phyloP scores from a whole-genome alignment of 768 basidiomycete genomes.

The Agaricus sinodeliciosus region DNA sequence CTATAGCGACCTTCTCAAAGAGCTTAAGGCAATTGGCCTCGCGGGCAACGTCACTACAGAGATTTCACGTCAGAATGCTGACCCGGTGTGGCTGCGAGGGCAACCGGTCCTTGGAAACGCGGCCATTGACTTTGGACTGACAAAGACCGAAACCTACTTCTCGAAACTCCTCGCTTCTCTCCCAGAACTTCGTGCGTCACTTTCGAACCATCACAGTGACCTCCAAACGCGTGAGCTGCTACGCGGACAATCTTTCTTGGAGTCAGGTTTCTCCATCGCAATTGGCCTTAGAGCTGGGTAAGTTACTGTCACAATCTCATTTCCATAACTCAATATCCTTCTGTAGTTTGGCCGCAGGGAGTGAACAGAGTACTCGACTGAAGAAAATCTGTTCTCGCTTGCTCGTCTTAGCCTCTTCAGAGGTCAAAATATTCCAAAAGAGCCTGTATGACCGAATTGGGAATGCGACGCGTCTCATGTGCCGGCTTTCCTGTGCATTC shows the following conservation, averaged over 20 bases:
- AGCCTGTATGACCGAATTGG: slow-evolving; percentile 14
- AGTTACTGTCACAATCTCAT: slow-evolving; percentile 20
- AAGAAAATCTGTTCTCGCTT: not conserved
- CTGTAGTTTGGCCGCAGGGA: slow-evolving; percentile 13
- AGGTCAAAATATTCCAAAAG: slow-evolving; percentile 17
- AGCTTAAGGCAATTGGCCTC: slow-evolving; percentile 75
- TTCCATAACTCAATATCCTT: slow-evolving; percentile 5
- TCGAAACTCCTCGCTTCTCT: slow-evolving; percentile 56
- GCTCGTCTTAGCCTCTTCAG: slow-evolving; percentile 9
- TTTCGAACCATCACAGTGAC: slow-evolving; percentile 73
- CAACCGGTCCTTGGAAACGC: slow-evolving; percentile 38
- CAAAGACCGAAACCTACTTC: slow-evolving; percentile 59
- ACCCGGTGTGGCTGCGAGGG: slow-evolving; percentile 58
- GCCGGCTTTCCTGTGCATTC: slow-evolving; percentile 26
- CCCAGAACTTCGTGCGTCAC: slow-evolving; percentile 53
- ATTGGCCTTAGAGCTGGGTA: slow-evolving; percentile 60
- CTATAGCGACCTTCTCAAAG: slow-evolving; percentile 86
- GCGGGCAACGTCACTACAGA: slow-evolving; percentile 67
- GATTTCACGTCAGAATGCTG: slow-evolving; percentile 46
- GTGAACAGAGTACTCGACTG: not conserved
- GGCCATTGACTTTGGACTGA: slow-evolving; percentile 17
- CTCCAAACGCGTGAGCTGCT: slow-evolving; percentile 83
- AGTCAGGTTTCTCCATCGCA: slow-evolving; percentile 69
- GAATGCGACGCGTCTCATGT: slow-evolving; percentile 18
- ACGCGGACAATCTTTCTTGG: slow-evolving; percentile 69